These are phyloP conservation scores for Oryza glumipatula DNA, from an alignment of 176 grass and related monocot species.

Conservation along the genomic window DNA sequence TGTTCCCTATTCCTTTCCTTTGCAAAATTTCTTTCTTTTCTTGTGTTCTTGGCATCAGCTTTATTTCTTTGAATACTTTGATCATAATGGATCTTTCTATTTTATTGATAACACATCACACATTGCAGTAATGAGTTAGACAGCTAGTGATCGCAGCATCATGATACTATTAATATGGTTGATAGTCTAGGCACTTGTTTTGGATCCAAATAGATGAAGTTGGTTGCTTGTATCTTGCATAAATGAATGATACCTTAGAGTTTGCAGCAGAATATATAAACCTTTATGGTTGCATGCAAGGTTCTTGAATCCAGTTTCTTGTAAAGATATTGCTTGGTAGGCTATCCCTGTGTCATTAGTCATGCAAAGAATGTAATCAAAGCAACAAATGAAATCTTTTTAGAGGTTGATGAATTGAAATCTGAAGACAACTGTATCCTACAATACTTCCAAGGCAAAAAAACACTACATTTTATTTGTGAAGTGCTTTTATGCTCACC, in stretches of 20 bases:
- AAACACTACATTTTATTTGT: neutral
- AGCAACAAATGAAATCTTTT: neutral
- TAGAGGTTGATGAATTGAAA: neutral
- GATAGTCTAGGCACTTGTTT: neutral
- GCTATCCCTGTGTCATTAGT: neutral
- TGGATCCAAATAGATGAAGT: neutral
- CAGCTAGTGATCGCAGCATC: neutral
- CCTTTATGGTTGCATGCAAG: neutral
- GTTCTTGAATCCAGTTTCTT: conserved; percentile 1
- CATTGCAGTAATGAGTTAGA: neutral
- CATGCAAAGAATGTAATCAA: neutral
- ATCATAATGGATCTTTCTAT: neutral
- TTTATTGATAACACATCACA: neutral
- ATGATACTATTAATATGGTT: neutral
- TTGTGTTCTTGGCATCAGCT: neutral
- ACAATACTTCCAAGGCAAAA: neutral
- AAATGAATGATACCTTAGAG: neutral
- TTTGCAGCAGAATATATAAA: neutral
- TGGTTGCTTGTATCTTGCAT: neutral
- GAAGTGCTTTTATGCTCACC: neutral
- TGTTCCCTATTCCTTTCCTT: conserved; percentile 5
- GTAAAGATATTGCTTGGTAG: neutral
- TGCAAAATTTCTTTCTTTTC: neutral
- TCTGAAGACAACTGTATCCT: neutral
- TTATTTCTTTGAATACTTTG: neutral